Base-by-base conservation (phyloP, 176 grass and related monocot genomes). In the Ampelocalamus luodianensis region DNA sequence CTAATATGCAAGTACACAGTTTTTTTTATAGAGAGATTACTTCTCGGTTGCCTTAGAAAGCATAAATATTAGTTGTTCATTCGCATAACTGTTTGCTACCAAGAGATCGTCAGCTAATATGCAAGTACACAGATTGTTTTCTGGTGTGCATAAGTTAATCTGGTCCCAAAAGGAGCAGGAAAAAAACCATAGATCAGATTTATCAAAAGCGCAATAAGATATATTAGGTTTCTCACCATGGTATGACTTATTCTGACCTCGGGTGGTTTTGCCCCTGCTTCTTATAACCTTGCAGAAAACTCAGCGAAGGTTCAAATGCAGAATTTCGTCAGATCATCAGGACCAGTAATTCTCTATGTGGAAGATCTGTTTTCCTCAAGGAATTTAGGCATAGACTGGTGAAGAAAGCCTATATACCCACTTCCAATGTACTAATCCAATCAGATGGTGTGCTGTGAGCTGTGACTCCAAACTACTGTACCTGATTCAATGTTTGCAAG, bases 241-340 rank as follows among this genome's bases (percentile, higher is more conserved):
- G 2, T 89, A 40, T 72, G 3, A 39, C 37, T 59, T 65, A 6
- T 76, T 76, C 61, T 72, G 37, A 72, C 1, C 55, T 75, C 10
- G 1, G 6, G 12, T 5, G 1, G 32, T 59, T 63, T 23, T 63
- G 27, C 45, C 26, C 12, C 20, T 79, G 36, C 17, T 39, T 48
- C 13, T 43, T 45, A 85, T 77, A n/a, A 74, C 45, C 62, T 82
- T 74, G 76, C 93, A 96, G 91, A 96, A 50, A 66, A 69, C 15
- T 94, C 95, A 3, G 92, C 92, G 45, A 94, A 77, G 75, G 72
- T 85, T 91, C 76, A 92, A 80, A 92, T 97, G 88, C 90, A 97
- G 70, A 94, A 83, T 77, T 97, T 92, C 0, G 23, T 97, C 72
- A 94, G 74, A 61, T 71, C 90, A 72, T 87, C 95, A 46, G 78